A percentile compares a stretch with the other conserved stretches of the same genome.
These are phyloP conservation scores for Cardiospermum halicacabum DNA, from an alignment of 345 rosid genomes.

Conservation along the genomic window DNA sequence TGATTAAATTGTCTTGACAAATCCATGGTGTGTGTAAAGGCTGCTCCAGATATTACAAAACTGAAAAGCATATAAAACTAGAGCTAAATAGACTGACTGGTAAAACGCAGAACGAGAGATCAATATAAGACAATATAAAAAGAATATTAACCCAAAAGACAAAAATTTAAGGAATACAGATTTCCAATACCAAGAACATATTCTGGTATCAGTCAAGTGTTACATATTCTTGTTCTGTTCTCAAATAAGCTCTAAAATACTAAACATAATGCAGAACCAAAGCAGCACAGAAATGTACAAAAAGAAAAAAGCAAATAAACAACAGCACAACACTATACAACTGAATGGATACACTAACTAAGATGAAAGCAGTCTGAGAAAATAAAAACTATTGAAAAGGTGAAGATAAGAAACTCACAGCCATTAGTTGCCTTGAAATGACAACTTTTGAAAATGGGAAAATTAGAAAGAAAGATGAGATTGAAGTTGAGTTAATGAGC, in stretches of 20 bases:
- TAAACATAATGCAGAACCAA: background rate
- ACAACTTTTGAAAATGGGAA: background rate
- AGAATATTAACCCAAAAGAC: background rate
- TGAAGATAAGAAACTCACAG: background rate
- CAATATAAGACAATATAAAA: background rate
- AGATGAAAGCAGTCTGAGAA: background rate
- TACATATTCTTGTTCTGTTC: background rate
- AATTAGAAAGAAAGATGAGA: background rate
- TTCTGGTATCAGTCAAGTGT: background rate
- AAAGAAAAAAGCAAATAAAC: no score
- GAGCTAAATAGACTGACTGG: background rate
- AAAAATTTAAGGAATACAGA: background rate
- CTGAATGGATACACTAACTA: background rate
- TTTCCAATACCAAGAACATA: background rate
- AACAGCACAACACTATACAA: background rate
- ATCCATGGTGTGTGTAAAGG: background rate
- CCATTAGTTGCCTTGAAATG: constrained; percentile 2
- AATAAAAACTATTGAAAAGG: background rate
- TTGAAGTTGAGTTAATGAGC: background rate
- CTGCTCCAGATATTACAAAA: background rate
- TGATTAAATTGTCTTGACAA: background rate
- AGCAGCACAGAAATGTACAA: background rate
- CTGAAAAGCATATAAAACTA: background rate
- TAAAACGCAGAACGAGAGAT: background rate
- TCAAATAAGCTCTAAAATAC: background rate